Percentiles rank a stretch among this genome's conserved stretches.
These are phyloP conservation scores for Fusarium stilboides DNA, from an alignment of 2,329 filamentous ascomycete genomes.

Conservation along the genomic window DNA sequence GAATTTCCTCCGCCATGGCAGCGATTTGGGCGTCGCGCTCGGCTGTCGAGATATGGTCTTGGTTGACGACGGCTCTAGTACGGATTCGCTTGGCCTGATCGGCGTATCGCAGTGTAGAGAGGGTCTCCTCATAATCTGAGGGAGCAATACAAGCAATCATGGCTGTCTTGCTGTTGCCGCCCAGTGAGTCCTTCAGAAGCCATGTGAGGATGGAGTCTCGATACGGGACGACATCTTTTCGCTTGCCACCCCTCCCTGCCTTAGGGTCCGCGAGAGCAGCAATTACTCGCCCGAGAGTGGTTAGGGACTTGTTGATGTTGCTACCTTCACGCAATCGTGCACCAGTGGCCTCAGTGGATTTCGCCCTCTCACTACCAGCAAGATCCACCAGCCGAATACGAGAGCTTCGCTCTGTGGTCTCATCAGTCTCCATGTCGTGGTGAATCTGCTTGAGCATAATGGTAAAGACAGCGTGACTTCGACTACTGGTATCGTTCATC, in stretches of 20 bases:
- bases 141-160: constrained; percentile 99
- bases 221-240: constrained; percentile 83
- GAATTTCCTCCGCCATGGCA: constrained; percentile 96
- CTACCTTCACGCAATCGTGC: constrained; percentile 92
- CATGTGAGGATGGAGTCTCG: constrained; percentile 87
- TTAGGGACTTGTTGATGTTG: constrained; percentile 99
- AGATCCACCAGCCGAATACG: constrained; percentile 96
- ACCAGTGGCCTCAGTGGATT: constrained; percentile 94
- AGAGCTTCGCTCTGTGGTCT: constrained; percentile 94
- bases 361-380: constrained; percentile 94
- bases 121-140: constrained; percentile 95
- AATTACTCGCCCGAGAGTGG: constrained; percentile 95
- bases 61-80: constrained; percentile 93
- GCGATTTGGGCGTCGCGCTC: constrained; percentile 95
- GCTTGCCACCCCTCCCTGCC: constrained; percentile 69
- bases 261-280: constrained; percentile 86
- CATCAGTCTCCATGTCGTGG: constrained; percentile 96
- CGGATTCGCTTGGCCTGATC: constrained; percentile 98
- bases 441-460: constrained; percentile 99
- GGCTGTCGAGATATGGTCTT: constrained; percentile 92
- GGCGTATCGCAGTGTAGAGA: constrained; percentile 95
- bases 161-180: constrained; percentile 97
- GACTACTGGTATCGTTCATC: constrained; percentile 99
- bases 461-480: constrained; percentile 97
- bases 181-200: constrained; percentile 95